These are phyloP conservation scores for Sclerotiophoma versabilis DNA, from an alignment of 2,329 filamentous ascomycete genomes.

Conservation along the genomic window DNA sequence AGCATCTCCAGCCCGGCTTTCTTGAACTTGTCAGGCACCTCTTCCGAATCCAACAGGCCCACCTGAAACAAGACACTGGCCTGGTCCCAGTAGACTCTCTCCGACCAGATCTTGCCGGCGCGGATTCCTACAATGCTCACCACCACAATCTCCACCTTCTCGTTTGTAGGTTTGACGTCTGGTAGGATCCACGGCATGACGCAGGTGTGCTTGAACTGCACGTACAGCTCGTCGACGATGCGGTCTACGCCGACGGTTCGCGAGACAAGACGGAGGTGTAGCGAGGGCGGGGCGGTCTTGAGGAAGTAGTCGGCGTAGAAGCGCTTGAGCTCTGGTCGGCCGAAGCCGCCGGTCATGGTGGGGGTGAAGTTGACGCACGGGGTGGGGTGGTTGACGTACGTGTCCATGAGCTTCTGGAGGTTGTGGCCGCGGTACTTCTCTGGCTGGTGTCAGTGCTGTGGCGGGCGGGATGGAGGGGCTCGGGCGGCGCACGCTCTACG, in stretches of 20 bases:
- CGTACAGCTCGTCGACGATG: slow-evolving; percentile 67
- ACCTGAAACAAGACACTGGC: slow-evolving; percentile 66
- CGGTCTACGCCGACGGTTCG: slow-evolving; percentile 65
- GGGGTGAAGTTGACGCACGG: slow-evolving; percentile 55
- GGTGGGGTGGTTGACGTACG: slow-evolving; percentile 44
- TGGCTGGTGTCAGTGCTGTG: slow-evolving; percentile 21
- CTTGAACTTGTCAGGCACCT: slow-evolving; percentile 58
- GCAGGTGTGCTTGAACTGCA: slow-evolving; percentile 64
- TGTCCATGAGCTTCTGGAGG: slow-evolving; percentile 47
- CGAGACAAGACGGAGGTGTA: slow-evolving; percentile 62
- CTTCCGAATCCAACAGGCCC: slow-evolving; percentile 63
- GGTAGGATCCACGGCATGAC: slow-evolving; percentile 67
- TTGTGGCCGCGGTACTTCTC: slow-evolving; percentile 49
- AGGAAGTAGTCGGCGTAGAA: slow-evolving; percentile 68
- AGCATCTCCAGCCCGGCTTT: slow-evolving; percentile 55
- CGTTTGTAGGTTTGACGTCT: slow-evolving; percentile 63
- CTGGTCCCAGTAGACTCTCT: slow-evolving; percentile 70
- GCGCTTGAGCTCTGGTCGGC: slow-evolving; percentile 50
- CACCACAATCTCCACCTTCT: slow-evolving; percentile 63
- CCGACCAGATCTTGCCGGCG: slow-evolving; percentile 61
- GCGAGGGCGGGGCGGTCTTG: slow-evolving; percentile 53
- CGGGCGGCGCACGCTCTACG: slow-evolving; percentile 45
- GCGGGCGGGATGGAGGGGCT: too few species aligned
- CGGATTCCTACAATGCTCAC: slow-evolving; percentile 64
- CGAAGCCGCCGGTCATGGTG: slow-evolving; percentile 56